Evolutionary conservation across 306 rosid genomes (phyloP).

Genomic region (Astragalus membranaceus): DNA sequence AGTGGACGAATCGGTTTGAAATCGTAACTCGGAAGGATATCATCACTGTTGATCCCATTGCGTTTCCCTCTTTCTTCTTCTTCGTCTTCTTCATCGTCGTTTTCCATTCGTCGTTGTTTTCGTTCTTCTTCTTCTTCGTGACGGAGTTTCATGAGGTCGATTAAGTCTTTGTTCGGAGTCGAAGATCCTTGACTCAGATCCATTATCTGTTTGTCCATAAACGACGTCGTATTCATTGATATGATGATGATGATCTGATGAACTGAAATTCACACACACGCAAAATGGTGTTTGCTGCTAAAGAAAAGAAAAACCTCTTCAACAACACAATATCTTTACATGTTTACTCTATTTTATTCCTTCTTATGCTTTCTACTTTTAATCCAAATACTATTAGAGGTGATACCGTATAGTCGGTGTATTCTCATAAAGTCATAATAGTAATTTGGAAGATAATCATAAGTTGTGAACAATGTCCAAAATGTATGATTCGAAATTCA

Average conservation of each 20-base stretch:
- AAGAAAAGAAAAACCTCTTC: background rate
- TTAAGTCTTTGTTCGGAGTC: slow-evolving; percentile 43
- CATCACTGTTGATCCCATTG: slow-evolving; percentile 45
- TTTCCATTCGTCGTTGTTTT: background rate
- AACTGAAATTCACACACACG: background rate
- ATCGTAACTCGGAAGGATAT: slow-evolving; percentile 73
- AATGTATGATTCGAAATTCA: no score
- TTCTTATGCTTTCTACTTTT: background rate
- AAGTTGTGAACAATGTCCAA: no score
- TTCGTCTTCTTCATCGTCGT: background rate
- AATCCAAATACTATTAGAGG: no score
- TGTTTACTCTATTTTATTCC: background rate
- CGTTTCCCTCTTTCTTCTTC: background rate
- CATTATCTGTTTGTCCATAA: slow-evolving; percentile 90
- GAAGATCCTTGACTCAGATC: slow-evolving; percentile 52
- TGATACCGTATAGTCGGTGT: no score
- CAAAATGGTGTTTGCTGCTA: background rate
- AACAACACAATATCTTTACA: background rate
- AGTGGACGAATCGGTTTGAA: slow-evolving; percentile 75
- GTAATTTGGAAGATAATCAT: no score
- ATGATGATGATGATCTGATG: slow-evolving; percentile 27
- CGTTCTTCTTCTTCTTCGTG: background rate
- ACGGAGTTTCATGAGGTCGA: slow-evolving; percentile 50
- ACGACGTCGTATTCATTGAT: slow-evolving; percentile 77
- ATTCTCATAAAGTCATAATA: no score